phyloP scores from a whole-genome alignment of 768 basidiomycete genomes.

The Russula virescens region DNA sequence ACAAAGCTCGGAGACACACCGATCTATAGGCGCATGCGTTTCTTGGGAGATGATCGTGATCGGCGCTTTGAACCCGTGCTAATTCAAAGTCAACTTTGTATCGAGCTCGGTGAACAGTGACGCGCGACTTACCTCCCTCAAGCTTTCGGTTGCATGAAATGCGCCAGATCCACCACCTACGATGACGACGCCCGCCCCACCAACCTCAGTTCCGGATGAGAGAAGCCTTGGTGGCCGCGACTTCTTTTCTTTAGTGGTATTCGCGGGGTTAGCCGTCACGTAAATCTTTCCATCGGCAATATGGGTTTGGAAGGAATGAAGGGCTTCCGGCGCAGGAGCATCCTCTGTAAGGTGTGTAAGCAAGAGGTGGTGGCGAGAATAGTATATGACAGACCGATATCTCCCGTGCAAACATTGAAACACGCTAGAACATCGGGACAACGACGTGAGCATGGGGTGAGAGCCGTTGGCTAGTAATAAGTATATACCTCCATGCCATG shows the following conservation, averaged over 20 bases:
- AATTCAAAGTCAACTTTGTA: conserved; percentile 3
- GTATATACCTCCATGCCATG: conserved; percentile 78
- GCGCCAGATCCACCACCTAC: conserved; percentile 82
- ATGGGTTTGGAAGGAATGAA: conserved; percentile 72
- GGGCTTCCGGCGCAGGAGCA: conserved; percentile 73
- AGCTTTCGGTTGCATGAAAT: conserved; percentile 70
- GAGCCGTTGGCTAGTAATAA: background rate
- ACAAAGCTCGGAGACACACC: conserved; percentile 36
- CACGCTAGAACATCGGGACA: conserved; percentile 47
- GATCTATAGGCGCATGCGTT: conserved; percentile 74
- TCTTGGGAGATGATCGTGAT: conserved; percentile 82
- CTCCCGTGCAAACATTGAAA: conserved; percentile 80
- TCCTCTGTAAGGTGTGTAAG: conserved; percentile 52
- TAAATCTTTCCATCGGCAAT: conserved; percentile 68
- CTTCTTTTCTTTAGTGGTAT: conserved; percentile 62
- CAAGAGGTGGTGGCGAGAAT: conserved; percentile 17
- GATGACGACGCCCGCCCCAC: conserved; percentile 67
- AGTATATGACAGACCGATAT: conserved; percentile 50
- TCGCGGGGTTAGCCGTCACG: conserved; percentile 62
- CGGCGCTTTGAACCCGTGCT: conserved; percentile 74
- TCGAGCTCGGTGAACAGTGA: background rate
- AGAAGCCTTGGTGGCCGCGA: conserved; percentile 54
- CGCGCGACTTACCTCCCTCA: conserved; percentile 57
- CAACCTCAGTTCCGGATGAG: conserved; percentile 40
- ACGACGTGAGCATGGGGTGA: background rate